A percentile compares a stretch with the other conserved stretches of the same genome.
Conservation (phyloP, 164 flowering plant species). For the Kingdonia uniflora region DNA sequence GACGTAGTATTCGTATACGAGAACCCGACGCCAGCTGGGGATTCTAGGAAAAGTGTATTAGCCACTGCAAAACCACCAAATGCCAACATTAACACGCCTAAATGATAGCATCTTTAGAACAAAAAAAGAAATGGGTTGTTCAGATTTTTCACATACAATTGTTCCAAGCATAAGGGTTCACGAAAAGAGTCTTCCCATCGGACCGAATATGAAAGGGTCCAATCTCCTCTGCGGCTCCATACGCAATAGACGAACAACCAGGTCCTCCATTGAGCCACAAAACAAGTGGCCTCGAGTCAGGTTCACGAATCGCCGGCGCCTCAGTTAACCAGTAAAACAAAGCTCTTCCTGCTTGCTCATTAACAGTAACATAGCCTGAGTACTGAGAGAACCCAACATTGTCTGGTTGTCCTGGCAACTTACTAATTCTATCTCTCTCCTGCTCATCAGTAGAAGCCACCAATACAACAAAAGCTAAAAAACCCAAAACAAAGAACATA, state of each 20-base stretch:
- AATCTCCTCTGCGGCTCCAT: constrained; percentile 86
- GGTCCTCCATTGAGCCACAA: constrained; percentile 99
- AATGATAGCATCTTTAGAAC: no score
- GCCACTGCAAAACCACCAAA: constrained; percentile 52
- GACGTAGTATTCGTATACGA: constrained; percentile 77
- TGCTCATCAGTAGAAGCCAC: constrained; percentile 28
- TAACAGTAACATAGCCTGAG: constrained; percentile 84
- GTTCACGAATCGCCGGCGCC: constrained; percentile 40
- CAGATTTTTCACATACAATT: constrained; percentile 36
- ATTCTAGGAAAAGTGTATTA: constrained; percentile 87
- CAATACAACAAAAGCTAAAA: constrained; percentile 8
- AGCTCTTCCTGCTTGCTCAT: constrained; percentile 66
- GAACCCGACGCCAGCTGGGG: constrained; percentile 98
- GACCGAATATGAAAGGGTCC: constrained; percentile 76
- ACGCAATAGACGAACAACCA: constrained; percentile 93
- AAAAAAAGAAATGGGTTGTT: not conserved
- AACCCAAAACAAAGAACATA: constrained; percentile 10
- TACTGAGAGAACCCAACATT: constrained; percentile 68
- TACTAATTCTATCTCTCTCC: constrained; percentile 48
- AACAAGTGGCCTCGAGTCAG: constrained; percentile 64
- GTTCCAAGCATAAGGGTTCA: constrained; percentile 84
- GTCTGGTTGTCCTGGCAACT: constrained; percentile 74
- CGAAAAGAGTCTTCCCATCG: constrained; percentile 66
- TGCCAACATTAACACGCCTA: not conserved
- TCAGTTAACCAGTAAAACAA: constrained; percentile 90